These are phyloP conservation scores for Hypholoma sublateritium DNA, from an alignment of 768 basidiomycete species.

Conservation along the genomic window DNA sequence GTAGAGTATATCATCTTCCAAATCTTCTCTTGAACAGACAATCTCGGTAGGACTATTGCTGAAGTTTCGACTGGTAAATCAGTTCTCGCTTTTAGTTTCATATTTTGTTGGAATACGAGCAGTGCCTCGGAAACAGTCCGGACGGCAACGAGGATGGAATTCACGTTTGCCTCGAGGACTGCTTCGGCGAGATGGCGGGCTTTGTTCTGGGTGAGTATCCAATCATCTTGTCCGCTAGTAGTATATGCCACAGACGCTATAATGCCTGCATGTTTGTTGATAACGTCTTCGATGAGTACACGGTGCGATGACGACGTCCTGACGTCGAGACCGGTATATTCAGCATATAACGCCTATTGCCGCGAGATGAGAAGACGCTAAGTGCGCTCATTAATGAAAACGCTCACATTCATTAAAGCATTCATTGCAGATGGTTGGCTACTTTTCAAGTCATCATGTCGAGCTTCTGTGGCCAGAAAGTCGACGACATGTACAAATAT, in stretches of 20 bases:
- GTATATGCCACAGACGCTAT: slow-evolving; percentile 39
- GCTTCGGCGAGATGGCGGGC: slow-evolving; percentile 35
- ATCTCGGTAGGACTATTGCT: slow-evolving; percentile 26
- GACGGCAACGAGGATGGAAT: slow-evolving; percentile 29
- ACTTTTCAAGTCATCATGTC: slow-evolving; percentile 69
- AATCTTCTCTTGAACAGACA: slow-evolving; percentile 51
- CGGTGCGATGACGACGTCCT: neutral
- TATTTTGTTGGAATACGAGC: slow-evolving; percentile 4
- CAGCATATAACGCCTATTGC: neutral
- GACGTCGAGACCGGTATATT: neutral
- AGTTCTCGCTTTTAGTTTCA: neutral
- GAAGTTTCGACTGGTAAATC: neutral
- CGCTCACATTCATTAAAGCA: slow-evolving; percentile 64
- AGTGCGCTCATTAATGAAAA: neutral
- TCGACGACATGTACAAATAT: slow-evolving; percentile 71
- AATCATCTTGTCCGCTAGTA: slow-evolving; percentile 30
- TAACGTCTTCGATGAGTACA: slow-evolving; percentile 21
- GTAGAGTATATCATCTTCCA: slow-evolving; percentile 71
- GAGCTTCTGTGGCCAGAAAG: slow-evolving; percentile 78
- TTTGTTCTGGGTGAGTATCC: slow-evolving; percentile 33
- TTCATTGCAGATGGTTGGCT: slow-evolving; percentile 61
- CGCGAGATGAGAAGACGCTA: neutral
- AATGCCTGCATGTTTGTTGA: slow-evolving; percentile 38
- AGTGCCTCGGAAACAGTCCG: slow-evolving; percentile 30
- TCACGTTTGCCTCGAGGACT: slow-evolving; percentile 31